These are phyloP conservation scores for Daedaleopsis nitida DNA, from an alignment of 768 basidiomycete genomes.

Conservation along the genomic window DNA sequence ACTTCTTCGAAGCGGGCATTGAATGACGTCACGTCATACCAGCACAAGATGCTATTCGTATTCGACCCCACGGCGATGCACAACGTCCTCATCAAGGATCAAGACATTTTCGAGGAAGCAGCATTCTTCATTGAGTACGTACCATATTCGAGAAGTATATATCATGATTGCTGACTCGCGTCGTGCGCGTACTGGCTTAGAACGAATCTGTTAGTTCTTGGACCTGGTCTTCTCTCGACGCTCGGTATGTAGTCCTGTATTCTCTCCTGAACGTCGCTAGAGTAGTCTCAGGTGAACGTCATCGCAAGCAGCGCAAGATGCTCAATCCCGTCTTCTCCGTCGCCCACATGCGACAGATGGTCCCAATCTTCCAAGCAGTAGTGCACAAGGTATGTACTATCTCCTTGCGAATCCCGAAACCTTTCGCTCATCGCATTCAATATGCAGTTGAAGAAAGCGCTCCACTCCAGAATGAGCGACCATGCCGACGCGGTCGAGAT, in stretches of 20 bases:
- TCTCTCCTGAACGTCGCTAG: not conserved
- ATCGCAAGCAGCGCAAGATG: slow-evolving; percentile 31
- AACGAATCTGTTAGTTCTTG: slow-evolving; percentile 48
- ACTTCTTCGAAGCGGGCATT: not conserved
- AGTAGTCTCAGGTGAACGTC: slow-evolving; percentile 14
- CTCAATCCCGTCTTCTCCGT: too few species aligned
- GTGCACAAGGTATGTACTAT: slow-evolving; percentile 4
- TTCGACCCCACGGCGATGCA: slow-evolving; percentile 50
- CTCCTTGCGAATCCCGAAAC: too few species aligned
- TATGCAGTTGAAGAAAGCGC: slow-evolving; percentile 12
- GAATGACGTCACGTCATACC: not conserved
- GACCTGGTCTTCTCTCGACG: slow-evolving; percentile 43
- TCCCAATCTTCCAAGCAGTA: slow-evolving; percentile 21
- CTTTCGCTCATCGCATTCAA: too few species aligned
- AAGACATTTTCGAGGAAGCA: slow-evolving; percentile 50
- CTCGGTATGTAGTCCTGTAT: slow-evolving; percentile 6
- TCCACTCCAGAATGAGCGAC: not conserved
- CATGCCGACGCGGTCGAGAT: slow-evolving; percentile 7
- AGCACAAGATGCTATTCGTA: slow-evolving; percentile 54
- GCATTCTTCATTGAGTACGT: slow-evolving; percentile 46
- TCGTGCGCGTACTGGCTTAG: slow-evolving; percentile 25
- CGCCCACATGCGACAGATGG: too few species aligned
- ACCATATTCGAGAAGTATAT: too few species aligned
- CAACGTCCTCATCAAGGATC: slow-evolving; percentile 49
- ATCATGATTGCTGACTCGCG: not conserved